These are phyloP conservation scores for Alternaria sp. DNA, from an alignment of 2,329 filamentous ascomycete genomes.

Conservation along the genomic window DNA sequence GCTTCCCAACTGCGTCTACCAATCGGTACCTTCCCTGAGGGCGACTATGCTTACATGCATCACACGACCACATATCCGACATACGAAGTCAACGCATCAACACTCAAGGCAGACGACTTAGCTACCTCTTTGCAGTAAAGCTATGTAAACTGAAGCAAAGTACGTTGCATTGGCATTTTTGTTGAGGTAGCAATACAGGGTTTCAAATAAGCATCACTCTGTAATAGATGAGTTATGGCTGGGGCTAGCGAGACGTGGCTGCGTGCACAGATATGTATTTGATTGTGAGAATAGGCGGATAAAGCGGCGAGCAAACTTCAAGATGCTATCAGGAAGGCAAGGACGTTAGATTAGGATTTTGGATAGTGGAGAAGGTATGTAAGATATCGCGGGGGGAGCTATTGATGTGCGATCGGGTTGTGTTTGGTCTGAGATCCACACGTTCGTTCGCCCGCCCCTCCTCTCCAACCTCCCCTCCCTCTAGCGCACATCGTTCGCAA, in stretches of 20 bases:
- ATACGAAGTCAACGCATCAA: background rate
- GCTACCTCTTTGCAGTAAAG: background rate
- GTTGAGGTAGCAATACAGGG: constrained; percentile 1
- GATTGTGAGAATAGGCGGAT: background rate
- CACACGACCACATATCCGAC: background rate
- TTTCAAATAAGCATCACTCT: background rate
- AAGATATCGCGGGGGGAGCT: background rate
- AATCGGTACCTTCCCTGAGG: background rate
- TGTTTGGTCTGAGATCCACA: background rate
- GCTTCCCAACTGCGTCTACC: background rate
- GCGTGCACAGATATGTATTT: background rate
- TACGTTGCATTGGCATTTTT: background rate
- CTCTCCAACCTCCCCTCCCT: background rate
- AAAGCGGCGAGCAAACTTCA: background rate
- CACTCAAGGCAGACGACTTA: background rate
- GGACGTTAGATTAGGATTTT: background rate
- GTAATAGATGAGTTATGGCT: background rate
- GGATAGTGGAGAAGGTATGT: background rate
- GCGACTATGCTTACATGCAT: background rate
- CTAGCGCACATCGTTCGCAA: background rate
- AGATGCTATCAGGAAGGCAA: background rate
- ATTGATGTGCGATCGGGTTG: background rate
- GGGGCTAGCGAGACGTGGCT: background rate
- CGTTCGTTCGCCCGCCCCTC: background rate
- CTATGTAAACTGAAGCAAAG: background rate